Percentiles rank a stretch among this genome's conserved stretches.
phyloP scores from a whole-genome alignment of 345 rosid genomes.

The Gossypium anomalum region DNA sequence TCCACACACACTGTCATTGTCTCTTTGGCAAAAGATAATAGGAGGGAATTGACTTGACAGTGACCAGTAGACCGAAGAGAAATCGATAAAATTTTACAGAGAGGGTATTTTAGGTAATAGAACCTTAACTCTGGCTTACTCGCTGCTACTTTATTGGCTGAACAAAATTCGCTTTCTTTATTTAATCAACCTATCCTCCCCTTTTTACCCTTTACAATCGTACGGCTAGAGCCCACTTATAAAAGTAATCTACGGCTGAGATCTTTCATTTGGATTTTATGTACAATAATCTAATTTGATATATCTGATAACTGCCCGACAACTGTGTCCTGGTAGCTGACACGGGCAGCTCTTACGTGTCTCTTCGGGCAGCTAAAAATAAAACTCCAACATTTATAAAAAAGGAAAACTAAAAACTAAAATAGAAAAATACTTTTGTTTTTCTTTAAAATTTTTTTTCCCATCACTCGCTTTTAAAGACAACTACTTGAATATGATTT shows the following conservation, averaged over 20 bases:
- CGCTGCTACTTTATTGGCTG: not conserved
- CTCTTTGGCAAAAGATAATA: not conserved
- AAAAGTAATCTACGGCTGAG: not conserved
- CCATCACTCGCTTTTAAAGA: not conserved
- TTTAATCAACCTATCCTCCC: not conserved
- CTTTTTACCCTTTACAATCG: constrained; percentile 7
- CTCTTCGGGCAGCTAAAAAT: constrained; percentile 39
- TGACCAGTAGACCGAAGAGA: not conserved
- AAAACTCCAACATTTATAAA: constrained; percentile 28
- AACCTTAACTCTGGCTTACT: not conserved
- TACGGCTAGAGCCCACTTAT: not conserved
- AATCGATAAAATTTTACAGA: not conserved
- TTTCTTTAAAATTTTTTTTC: not conserved
- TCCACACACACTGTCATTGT: not conserved
- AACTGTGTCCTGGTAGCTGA: not conserved
- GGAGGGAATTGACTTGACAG: not conserved
- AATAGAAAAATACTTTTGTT: not conserved
- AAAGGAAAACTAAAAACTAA: not conserved
- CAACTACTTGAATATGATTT: constrained; percentile 33
- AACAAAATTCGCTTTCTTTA: not conserved
- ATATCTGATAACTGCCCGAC: constrained; percentile 14
- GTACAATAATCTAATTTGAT: constrained; percentile 2
- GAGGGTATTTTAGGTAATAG: not conserved
- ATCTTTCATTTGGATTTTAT: not conserved
- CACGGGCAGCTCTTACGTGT: constrained; percentile 17